phyloP scores from a whole-genome alignment of 2,329 filamentous ascomycete species.

The Colletotrichum falcatum region DNA sequence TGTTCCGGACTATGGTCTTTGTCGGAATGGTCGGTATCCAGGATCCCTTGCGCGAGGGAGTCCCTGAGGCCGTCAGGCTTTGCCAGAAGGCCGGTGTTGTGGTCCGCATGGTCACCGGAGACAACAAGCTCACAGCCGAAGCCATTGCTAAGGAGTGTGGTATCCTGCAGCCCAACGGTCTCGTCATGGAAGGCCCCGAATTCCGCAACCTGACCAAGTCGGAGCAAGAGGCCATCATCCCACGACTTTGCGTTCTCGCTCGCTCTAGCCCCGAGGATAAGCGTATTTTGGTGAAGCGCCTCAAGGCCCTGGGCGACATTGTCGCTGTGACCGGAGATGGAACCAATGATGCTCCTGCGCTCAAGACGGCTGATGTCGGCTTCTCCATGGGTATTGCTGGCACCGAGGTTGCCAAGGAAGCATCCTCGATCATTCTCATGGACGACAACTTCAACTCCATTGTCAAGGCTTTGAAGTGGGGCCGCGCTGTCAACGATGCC shows the following conservation, averaged over 20 bases:
- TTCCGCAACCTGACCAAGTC: conserved; percentile 78
- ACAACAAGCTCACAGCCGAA: conserved; percentile 83
- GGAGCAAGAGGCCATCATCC: conserved; percentile 76
- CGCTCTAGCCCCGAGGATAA: conserved; percentile 83
- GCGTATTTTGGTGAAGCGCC: conserved; percentile 75
- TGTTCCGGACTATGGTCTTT: conserved; percentile 76
- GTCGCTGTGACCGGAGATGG: conserved; percentile 88
- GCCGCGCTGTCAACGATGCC: conserved; percentile 80
- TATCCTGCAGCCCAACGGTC: conserved; percentile 74
- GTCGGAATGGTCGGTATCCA: conserved; percentile 83
- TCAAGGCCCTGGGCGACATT: conserved; percentile 80
- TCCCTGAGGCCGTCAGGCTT: conserved; percentile 77
- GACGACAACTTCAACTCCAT: conserved; percentile 91
- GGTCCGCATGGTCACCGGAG: conserved; percentile 88
- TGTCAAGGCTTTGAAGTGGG: conserved; percentile 86
- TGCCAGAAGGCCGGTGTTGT: conserved; percentile 83
- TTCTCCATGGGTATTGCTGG: conserved; percentile 90
- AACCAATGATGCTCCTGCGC: conserved; percentile 84
- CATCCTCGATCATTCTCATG: conserved; percentile 87
- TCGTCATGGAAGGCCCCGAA: conserved; percentile 82
- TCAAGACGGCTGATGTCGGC: conserved; percentile 84
- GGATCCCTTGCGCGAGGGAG: conserved; percentile 80
- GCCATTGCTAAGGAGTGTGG: conserved; percentile 85
- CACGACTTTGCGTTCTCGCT: conserved; percentile 77
- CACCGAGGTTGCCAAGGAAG: conserved; percentile 87